These are phyloP conservation scores for Inga oerstediana DNA, from an alignment of 306 rosid species.

Conservation along the genomic window DNA sequence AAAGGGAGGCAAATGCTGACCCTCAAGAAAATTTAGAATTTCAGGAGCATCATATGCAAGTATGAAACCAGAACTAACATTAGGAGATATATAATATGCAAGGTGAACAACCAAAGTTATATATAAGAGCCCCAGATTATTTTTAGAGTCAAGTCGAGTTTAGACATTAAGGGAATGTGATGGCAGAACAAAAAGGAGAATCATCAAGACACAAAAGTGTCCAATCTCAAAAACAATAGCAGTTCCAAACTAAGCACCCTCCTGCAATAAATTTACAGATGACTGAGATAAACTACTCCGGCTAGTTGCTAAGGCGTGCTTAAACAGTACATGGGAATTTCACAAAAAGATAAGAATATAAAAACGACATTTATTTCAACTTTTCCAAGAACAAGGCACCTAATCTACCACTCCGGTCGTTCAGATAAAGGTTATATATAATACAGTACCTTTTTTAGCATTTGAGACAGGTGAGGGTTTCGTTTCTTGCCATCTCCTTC, in stretches of 20 bases:
- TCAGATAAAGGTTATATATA: neutral
- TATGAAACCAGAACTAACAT: conserved; percentile 40
- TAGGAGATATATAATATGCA: conserved; percentile 50
- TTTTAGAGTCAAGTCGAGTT: conserved; percentile 37
- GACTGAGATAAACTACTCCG: conserved; percentile 43
- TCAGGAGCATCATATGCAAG: conserved; percentile 44
- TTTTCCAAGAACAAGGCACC: neutral
- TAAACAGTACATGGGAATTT: conserved; percentile 29
- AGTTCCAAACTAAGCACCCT: conserved; percentile 64
- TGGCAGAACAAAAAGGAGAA: conserved; percentile 60
- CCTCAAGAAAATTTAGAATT: conserved; percentile 48
- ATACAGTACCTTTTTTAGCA: neutral
- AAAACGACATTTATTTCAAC: neutral
- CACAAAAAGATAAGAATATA: neutral
- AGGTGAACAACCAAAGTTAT: conserved; percentile 44
- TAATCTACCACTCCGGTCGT: neutral
- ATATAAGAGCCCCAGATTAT: conserved; percentile 36
- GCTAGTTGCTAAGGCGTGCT: conserved; percentile 24
- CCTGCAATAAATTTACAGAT: conserved; percentile 75
- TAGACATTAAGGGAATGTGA: conserved; percentile 51
- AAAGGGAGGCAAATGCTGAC: conserved; percentile 37
- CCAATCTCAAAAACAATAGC: conserved; percentile 61
- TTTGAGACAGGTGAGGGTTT: neutral
- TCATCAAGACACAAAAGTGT: conserved; percentile 50
- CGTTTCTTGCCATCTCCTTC: neutral